Conservation (phyloP, 2,329 filamentous ascomycete species). For the Ambrosiella cleistominuta region DNA sequence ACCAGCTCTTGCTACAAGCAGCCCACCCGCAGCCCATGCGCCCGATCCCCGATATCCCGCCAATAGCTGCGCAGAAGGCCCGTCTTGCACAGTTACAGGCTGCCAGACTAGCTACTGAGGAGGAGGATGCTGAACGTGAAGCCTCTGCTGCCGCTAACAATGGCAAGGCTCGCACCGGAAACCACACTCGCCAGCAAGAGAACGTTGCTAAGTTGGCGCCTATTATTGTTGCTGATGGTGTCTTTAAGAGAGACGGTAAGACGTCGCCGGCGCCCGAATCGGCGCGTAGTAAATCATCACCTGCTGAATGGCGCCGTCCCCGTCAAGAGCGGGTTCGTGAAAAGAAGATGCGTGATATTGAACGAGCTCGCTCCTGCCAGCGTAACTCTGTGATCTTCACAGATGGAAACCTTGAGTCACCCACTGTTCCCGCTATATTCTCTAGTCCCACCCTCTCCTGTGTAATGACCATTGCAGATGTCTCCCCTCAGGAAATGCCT, state of each 20-base stretch:
- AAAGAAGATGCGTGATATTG: constrained; percentile 25
- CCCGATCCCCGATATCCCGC: constrained; percentile 11
- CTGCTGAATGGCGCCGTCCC: constrained; percentile 9
- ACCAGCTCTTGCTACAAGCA: constrained; percentile 6
- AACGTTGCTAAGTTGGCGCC: constrained; percentile 11
- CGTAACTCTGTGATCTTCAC: constrained; percentile 13
- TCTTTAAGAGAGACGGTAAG: constrained; percentile 5
- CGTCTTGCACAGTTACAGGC: constrained; percentile 10
- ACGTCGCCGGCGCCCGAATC: background rate
- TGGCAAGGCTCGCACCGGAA: constrained; percentile 1
- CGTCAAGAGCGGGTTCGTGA: constrained; percentile 22
- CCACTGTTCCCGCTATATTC: background rate
- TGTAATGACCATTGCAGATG: constrained; percentile 25
- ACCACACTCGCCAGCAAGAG: constrained; percentile 5
- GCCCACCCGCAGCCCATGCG: constrained; percentile 7
- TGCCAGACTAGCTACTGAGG: constrained; percentile 2
- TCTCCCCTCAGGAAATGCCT: constrained; percentile 18
- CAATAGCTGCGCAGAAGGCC: constrained; percentile 10
- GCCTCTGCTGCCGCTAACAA: background rate
- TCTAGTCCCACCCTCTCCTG: constrained; percentile 18
- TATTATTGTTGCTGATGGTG: constrained; percentile 1
- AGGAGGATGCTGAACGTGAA: constrained; percentile 5
- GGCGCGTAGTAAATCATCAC: background rate
- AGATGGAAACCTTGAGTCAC: background rate
- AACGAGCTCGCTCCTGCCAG: constrained; percentile 18